Conservation (phyloP, 1,284 basidiomycete genomes). For the Cutaneotrichosporon spelunceum region DNA sequence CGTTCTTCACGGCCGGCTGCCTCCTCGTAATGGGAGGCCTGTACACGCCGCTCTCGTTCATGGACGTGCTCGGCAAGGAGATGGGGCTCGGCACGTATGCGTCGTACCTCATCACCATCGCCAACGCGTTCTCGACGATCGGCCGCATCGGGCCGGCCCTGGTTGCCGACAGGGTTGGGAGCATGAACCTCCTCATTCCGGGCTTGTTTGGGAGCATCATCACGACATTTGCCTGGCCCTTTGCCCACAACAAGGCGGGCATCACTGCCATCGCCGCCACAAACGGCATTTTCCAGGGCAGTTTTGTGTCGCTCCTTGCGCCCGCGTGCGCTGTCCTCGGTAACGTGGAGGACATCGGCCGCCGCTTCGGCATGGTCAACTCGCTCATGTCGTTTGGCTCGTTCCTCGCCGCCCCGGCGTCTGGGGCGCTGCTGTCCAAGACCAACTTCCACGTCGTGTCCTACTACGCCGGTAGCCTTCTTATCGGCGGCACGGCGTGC, state of each 20-base stretch:
- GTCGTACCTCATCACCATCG: conserved; percentile 27
- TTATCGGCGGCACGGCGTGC: conserved; percentile 16
- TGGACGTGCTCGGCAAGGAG: conserved; percentile 21
- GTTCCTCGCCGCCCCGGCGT: conserved; percentile 23
- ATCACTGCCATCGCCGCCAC: conserved; percentile 25
- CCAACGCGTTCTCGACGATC: conserved; percentile 23
- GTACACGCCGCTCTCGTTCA: conserved; percentile 26
- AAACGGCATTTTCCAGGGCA: conserved; percentile 30
- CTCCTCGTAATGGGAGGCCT: conserved; percentile 24
- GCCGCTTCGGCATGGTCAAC: conserved; percentile 30
- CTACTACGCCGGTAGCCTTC: conserved; percentile 22
- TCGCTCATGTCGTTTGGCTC: conserved; percentile 22
- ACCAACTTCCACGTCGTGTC: conserved; percentile 21
- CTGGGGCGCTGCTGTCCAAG: conserved; percentile 17
- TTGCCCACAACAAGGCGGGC: conserved; percentile 18
- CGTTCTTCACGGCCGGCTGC: conserved; percentile 15
- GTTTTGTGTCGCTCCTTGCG: conserved; percentile 30
- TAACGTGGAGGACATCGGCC: conserved; percentile 28
- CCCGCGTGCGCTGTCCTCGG: conserved; percentile 31
- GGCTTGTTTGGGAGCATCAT: conserved; percentile 19
- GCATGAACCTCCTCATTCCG: conserved; percentile 27
- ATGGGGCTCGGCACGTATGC: conserved; percentile 22
- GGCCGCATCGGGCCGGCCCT: conserved; percentile 25
- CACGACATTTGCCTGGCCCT: conserved; percentile 34
- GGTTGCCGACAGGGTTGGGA: conserved; percentile 25